A percentile compares a stretch with the other conserved stretches of the same genome.
These are phyloP conservation scores for Vigna nakashimae DNA, from an alignment of 306 rosid species.

Conservation along the genomic window DNA sequence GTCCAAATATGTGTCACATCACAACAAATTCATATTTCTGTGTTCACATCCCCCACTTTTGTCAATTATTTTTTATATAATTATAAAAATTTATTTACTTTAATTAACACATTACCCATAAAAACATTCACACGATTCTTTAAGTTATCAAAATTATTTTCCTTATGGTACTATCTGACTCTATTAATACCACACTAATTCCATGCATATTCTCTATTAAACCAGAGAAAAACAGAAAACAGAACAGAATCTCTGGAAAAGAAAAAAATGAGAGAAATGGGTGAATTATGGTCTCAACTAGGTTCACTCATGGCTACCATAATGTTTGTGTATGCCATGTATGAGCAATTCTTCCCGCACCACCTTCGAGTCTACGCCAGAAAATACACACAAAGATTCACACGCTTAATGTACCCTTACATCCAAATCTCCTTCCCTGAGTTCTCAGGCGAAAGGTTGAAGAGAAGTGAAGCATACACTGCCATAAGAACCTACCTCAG, in stretches of 20 bases:
- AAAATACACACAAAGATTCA: conserved; percentile 25
- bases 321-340: conserved; percentile 49
- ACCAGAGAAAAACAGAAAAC: neutral
- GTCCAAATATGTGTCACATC: no score
- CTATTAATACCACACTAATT: conserved; percentile 19
- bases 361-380: neutral
- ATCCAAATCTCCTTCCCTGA: conserved; percentile 55
- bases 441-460: conserved; percentile 30
- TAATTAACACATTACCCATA: no score
- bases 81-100: no score
- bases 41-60: no score
- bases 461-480: conserved; percentile 46
- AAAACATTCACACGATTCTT: no score
- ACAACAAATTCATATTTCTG: no score
- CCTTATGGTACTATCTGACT: no score
- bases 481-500: conserved; percentile 53
- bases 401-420: conserved; percentile 46
- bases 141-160: no score
- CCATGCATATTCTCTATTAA: neutral
- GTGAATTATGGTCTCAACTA: conserved; percentile 39
- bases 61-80: no score
- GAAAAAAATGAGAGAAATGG: conserved; percentile 26
- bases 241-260: neutral
- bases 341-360: conserved; percentile 44
- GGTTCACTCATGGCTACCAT: conserved; percentile 48